A percentile compares a stretch with the other conserved stretches of the same genome.
These are phyloP conservation scores for Eucalyptus rudis DNA, from an alignment of 345 rosid genomes.

Conservation along the genomic window DNA sequence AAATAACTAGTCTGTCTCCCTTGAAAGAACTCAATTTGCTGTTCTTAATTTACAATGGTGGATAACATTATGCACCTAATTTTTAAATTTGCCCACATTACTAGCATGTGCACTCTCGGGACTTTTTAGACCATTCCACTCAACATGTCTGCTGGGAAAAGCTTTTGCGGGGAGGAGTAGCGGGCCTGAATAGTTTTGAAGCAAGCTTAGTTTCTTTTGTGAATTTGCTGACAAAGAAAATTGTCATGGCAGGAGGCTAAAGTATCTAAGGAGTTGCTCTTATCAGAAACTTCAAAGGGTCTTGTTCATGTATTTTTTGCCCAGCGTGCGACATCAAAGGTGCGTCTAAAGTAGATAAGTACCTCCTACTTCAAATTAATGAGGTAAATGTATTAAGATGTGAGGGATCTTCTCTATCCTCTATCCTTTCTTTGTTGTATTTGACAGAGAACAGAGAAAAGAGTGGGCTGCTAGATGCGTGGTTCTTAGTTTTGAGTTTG, in stretches of 20 bases:
- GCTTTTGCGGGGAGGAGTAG: background rate
- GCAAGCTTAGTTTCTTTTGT: background rate
- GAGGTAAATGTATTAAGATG: background rate
- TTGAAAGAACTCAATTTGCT: background rate
- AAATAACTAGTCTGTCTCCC: background rate
- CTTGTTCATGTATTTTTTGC: constrained; percentile 89
- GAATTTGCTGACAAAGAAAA: background rate
- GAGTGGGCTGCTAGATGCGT: background rate
- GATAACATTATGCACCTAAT: background rate
- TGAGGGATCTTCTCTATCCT: background rate
- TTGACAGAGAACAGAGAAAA: background rate
- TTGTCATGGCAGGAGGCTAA: constrained; percentile 63
- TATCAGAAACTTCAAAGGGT: constrained; percentile 69
- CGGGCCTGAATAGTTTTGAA: background rate
- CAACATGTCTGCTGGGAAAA: background rate
- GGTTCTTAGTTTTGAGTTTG: background rate
- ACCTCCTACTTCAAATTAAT: background rate
- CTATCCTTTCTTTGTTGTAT: background rate
- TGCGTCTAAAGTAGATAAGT: background rate
- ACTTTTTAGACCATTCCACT: background rate
- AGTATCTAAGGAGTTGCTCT: constrained; percentile 55
- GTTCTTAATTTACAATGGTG: background rate
- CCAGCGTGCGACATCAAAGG: constrained; percentile 81
- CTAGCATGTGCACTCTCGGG: background rate
- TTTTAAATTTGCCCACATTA: background rate